Evolutionary conservation across 441 rosid species (phyloP).

Genomic region (Populus hybrid): DNA sequence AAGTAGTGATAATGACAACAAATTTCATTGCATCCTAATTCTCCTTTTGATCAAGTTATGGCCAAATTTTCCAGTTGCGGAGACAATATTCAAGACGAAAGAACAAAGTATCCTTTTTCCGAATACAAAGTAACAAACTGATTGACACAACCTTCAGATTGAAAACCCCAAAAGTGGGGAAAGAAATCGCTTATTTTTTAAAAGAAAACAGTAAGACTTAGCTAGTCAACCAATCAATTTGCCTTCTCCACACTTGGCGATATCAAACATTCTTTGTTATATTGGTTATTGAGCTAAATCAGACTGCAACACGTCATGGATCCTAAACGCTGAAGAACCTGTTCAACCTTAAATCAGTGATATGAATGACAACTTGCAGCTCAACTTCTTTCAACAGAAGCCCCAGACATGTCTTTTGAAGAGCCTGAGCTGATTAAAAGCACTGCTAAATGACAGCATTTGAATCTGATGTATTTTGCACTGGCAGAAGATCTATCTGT

Average conservation of each 20-base stretch:
- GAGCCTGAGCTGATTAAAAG: constrained; percentile 9
- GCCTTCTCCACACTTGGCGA: constrained; percentile 18
- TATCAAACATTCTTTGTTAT: neutral
- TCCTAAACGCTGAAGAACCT: constrained; percentile 9
- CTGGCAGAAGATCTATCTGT: constrained; percentile 6
- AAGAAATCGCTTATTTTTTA: neutral
- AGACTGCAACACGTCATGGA: constrained; percentile 12
- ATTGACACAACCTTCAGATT: constrained; percentile 7
- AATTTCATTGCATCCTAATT: neutral
- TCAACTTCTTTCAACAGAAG: constrained; percentile 11
- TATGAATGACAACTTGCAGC: constrained; percentile 23
- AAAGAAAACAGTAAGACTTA: neutral
- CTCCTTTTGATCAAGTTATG: neutral
- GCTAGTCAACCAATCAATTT: constrained; percentile 4
- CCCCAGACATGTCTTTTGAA: constrained; percentile 2
- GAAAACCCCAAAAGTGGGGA: neutral
- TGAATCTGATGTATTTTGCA: constrained; percentile 7
- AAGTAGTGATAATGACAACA: neutral
- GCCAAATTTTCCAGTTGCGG: neutral
- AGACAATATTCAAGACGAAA: neutral
- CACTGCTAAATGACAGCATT: constrained; percentile 5
- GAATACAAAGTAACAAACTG: neutral
- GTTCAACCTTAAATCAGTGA: constrained; percentile 24
- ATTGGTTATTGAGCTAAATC: constrained; percentile 17
- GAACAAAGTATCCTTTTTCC: neutral